These are phyloP conservation scores for Chaetoceros tenuissimus DNA, from an alignment of 108 stramenopile species.

Conservation along the genomic window DNA sequence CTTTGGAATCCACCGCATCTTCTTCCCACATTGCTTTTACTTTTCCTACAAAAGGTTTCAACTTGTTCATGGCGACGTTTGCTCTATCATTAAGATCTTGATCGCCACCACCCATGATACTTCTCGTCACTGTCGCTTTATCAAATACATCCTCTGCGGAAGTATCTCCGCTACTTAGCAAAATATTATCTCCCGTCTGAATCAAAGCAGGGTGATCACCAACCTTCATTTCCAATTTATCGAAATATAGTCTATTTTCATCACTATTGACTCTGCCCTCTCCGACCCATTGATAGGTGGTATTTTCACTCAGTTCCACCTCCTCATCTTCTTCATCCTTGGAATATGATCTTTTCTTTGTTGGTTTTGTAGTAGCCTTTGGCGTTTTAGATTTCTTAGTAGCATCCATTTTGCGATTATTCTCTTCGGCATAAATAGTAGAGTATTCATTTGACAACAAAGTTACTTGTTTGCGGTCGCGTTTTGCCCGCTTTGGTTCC, in stretches of 20 bases:
- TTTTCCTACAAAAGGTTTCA: background rate
- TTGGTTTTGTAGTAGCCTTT: too few relatives aligned
- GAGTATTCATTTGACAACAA: too few relatives aligned
- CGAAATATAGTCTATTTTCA: background rate
- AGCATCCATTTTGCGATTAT: too few relatives aligned
- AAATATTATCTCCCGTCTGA: constrained; percentile 39
- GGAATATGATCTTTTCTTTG: too few relatives aligned
- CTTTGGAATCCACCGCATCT: constrained; percentile 1
- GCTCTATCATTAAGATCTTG: background rate
- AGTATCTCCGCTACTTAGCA: constrained; percentile 31
- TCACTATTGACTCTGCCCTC: background rate
- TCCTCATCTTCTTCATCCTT: too few relatives aligned
- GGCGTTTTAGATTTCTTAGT: too few relatives aligned
- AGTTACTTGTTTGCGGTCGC: too few relatives aligned
- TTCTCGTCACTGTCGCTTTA: background rate
- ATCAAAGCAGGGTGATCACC: constrained; percentile 9
- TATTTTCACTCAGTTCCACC: too few relatives aligned
- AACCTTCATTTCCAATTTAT: background rate
- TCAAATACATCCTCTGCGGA: constrained; percentile 14
- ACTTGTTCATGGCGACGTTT: background rate
- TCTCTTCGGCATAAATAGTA: too few relatives aligned
- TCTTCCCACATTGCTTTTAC: constrained; percentile 1
- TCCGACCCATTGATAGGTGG: background rate
- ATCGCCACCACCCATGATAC: background rate
- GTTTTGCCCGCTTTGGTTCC: too few relatives aligned